These are phyloP conservation scores for Persicaria maculosa DNA, from an alignment of 148 eudicot species.

Conservation along the genomic window DNA sequence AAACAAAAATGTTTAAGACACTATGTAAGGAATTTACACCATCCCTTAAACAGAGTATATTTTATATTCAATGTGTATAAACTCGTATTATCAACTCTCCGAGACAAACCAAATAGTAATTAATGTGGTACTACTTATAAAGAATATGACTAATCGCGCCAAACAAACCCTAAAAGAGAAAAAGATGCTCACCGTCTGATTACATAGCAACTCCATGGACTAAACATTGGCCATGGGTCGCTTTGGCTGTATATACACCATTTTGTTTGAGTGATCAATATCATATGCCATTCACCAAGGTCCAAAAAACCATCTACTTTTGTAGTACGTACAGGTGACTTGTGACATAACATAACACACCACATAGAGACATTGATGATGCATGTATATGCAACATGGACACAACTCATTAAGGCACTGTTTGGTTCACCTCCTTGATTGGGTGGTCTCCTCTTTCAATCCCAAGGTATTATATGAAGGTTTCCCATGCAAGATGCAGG, in stretches of 20 bases:
- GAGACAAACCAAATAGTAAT: too few species aligned
- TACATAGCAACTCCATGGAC: not conserved
- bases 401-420: not conserved
- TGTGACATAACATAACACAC: not conserved
- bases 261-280: not conserved
- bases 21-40: too few species aligned
- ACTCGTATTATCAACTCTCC: too few species aligned
- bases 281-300: not conserved
- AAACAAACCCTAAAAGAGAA: too few species aligned
- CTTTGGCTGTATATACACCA: not conserved
- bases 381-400: not conserved
- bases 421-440: not conserved
- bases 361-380: not conserved
- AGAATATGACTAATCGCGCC: too few species aligned
- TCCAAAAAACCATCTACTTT: not conserved
- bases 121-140: too few species aligned
- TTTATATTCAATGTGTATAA: too few species aligned
- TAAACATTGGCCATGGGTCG: not conserved
- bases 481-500: not conserved
- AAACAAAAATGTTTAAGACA: too few species aligned
- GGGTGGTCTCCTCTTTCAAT: slow-evolving; percentile 8
- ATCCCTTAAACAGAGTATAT: too few species aligned
- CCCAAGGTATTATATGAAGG: not conserved
- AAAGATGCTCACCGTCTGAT: not conserved
- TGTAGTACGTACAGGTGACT: not conserved